phyloP scores from a whole-genome alignment of 345 rosid species.

The Combretum micranthum region DNA sequence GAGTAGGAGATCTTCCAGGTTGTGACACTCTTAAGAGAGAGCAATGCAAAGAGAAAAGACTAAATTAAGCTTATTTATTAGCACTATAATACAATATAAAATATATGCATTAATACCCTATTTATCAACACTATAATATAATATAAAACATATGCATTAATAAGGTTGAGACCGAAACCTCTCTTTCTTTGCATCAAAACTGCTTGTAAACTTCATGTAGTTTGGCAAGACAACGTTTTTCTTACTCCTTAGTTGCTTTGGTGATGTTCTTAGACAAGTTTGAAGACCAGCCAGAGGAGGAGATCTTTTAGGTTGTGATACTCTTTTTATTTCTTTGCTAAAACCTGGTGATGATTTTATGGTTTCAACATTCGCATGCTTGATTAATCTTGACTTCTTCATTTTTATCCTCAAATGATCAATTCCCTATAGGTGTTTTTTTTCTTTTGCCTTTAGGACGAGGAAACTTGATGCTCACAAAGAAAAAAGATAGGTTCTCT shows the following conservation, averaged over 20 bases:
- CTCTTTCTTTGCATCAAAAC: slow-evolving; percentile 79
- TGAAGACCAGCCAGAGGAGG: slow-evolving; percentile 20
- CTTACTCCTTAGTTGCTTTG: slow-evolving; percentile 31
- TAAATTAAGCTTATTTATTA: too few relatives aligned
- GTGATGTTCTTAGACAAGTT: slow-evolving; percentile 13
- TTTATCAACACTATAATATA: too few relatives aligned
- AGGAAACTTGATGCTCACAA: slow-evolving; percentile 12
- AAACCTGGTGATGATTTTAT: slow-evolving; percentile 21
- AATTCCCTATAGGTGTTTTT: slow-evolving; percentile 18
- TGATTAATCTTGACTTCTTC: slow-evolving; percentile 61
- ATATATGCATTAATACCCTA: too few relatives aligned
- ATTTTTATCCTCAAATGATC: slow-evolving; percentile 61
- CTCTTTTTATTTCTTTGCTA: slow-evolving; percentile 11
- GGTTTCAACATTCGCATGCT: slow-evolving; percentile 36
- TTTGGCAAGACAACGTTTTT: slow-evolving; percentile 40
- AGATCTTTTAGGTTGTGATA: slow-evolving; percentile 41
- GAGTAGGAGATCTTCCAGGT: too few relatives aligned
- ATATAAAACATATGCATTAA: too few relatives aligned
- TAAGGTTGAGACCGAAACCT: slow-evolving; percentile 2
- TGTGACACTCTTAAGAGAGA: too few relatives aligned
- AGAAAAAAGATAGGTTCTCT: too few relatives aligned
- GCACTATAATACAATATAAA: too few relatives aligned
- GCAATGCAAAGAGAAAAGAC: too few relatives aligned
- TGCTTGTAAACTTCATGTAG: slow-evolving; percentile 82
- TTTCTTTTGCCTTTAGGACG: slow-evolving; percentile 7